Evolutionary conservation across 2,329 filamentous ascomycete genomes (phyloP), one percentile per base, ranked within the genome.

Genomic region (Parafenestella ontariensis): DNA sequence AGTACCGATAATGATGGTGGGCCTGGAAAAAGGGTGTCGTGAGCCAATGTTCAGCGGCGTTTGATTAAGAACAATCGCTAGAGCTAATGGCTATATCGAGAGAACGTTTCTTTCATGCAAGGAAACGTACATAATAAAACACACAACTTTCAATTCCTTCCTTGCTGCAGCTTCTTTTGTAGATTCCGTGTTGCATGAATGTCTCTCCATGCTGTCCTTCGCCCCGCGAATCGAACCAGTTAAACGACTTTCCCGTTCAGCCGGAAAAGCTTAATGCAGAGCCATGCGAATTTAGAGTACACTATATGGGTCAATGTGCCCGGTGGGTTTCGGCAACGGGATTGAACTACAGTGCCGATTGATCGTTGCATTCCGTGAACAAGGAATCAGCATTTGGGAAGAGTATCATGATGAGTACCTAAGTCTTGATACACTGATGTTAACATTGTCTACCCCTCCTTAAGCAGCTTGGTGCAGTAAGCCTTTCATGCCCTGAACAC

Each of bases 401-500:
- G 24, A 9, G 24, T 26, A 26, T 26, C 24, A 26, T 26, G 24
- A 26, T 26, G 24, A 5, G 24, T 26, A 9, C 5, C 24, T 26
- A 9, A 26, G 24, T 26, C 24, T 26, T 26, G 24, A 26, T n/a
- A n/a, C n/a, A 26, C 24, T 26, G 24, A 9, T 31, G 33, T 5
- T 36, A 15, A 36, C 33, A 36, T n/a, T n/a, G n/a, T n/a, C n/a
- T n/a, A n/a, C n/a, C 5, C 24, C 24, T 26, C 24, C 24, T 26
- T 26, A 26, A 9, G 9, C 24, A 5, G 24, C 24, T 26, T 26
- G 9, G 24, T 26, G 9, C 24, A 9, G 24, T 23, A 41, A 23
- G 20, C 4, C 6, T 7, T 7, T 43, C 23, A 58, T 31, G 49
- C 52, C 7, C 26, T 52, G 37, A 61, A 56, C 18, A 44, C 29